A percentile compares a stretch with the other conserved stretches of the same genome.
phyloP scores from a whole-genome alignment of 2,329 filamentous ascomycete species.

The Sarocladiaceae sp. region DNA sequence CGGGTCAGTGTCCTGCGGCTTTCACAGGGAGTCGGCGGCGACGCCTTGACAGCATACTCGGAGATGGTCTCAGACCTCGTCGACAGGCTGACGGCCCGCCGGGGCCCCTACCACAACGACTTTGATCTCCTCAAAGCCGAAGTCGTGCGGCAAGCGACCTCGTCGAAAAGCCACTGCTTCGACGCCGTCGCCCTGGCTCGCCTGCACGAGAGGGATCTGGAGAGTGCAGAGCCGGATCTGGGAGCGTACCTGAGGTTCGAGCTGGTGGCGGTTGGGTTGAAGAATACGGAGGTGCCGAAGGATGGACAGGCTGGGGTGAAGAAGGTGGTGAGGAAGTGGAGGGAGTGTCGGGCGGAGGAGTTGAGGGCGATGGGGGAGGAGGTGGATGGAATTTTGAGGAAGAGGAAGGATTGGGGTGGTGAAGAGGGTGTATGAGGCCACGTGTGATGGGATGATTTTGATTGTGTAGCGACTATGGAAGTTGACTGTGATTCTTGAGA shows the following conservation, averaged over 20 bases:
- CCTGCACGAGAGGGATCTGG: neutral
- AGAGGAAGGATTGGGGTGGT: neutral
- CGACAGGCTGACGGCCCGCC: slow-evolving; percentile 11
- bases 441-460: too few species aligned
- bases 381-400: neutral
- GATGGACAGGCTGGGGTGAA: neutral
- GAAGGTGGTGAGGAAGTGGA: neutral
- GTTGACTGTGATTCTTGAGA: too few species aligned
- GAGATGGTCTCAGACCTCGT: slow-evolving; percentile 13
- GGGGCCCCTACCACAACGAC: slow-evolving; percentile 18
- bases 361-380: slow-evolving; percentile 1
- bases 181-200: neutral
- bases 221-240: neutral
- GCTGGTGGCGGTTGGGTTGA: neutral
- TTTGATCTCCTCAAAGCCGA: slow-evolving; percentile 14
- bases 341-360: neutral
- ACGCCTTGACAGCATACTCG: neutral
- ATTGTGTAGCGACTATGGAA: too few species aligned
- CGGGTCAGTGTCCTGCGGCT: slow-evolving; percentile 13
- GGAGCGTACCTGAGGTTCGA: neutral
- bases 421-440: too few species aligned
- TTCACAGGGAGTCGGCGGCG: slow-evolving; percentile 6
- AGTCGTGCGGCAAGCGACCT: neutral
- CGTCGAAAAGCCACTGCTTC: neutral
- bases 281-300: neutral